A percentile compares a stretch with the other conserved stretches of the same genome.
phyloP scores from a whole-genome alignment of 2,329 filamentous ascomycete genomes.

The Pseudogymnoascus sp. region DNA sequence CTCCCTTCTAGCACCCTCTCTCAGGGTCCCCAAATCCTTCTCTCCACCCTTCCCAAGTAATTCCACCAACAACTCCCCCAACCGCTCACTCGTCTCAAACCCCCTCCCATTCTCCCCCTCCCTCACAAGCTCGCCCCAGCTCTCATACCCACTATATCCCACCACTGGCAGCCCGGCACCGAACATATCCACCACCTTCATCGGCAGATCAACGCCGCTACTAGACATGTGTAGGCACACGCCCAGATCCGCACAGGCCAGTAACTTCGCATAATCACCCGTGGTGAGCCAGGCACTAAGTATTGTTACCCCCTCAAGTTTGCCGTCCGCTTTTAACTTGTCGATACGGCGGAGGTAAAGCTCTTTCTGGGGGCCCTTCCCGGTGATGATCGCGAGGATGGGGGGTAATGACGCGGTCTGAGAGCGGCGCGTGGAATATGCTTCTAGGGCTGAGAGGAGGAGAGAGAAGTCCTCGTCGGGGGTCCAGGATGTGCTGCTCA shows the following conservation, averaged over 20 bases:
- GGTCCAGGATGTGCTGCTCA: constrained; percentile 96
- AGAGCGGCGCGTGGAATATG: constrained; percentile 53
- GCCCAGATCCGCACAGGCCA: constrained; percentile 81
- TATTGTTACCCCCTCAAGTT: constrained; percentile 64
- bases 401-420: constrained; percentile 40
- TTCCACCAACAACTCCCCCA: constrained; percentile 55
- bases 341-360: constrained; percentile 64
- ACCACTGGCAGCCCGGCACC: constrained; percentile 85
- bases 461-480: constrained; percentile 91
- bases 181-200: constrained; percentile 99
- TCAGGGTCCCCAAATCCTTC: constrained; percentile 52
- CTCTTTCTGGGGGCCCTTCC: constrained; percentile 79
- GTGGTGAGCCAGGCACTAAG: constrained; percentile 79
- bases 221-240: constrained; percentile 89
- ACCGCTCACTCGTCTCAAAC: constrained; percentile 64
- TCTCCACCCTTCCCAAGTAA: constrained; percentile 52
- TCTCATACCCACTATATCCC: constrained; percentile 78
- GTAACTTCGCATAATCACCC: constrained; percentile 73
- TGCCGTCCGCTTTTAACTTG: constrained; percentile 51
- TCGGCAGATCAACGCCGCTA: constrained; percentile 90
- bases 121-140: constrained; percentile 82
- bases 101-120: constrained; percentile 82
- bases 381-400: constrained; percentile 86
- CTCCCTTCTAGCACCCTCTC: constrained; percentile 65
- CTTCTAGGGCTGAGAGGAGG: constrained; percentile 72